phyloP scores from a whole-genome alignment of 2,329 filamentous ascomycete genomes.

The Huntiella savannae region DNA sequence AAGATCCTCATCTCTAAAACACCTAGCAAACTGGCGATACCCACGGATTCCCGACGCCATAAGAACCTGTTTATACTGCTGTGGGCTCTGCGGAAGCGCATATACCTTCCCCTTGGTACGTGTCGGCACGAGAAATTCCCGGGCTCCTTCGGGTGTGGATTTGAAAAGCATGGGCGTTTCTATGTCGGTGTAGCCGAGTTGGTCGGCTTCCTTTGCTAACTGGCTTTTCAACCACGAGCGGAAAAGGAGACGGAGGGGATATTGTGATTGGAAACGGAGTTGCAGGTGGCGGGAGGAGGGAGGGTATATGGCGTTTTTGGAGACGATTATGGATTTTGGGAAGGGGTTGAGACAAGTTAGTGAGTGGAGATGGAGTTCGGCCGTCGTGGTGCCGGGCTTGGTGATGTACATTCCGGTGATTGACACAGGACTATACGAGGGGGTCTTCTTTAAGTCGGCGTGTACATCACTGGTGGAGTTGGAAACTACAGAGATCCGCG shows the following conservation, averaged over 20 bases:
- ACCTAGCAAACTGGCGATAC: constrained; percentile 87
- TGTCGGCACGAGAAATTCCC: constrained; percentile 87
- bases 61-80: constrained; percentile 95
- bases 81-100: constrained; percentile 84
- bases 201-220: constrained; percentile 33
- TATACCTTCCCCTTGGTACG: constrained; percentile 60
- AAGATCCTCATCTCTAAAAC: constrained; percentile 88
- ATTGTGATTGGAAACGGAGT: constrained; percentile 50
- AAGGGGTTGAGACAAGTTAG: constrained; percentile 56
- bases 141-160: constrained; percentile 84
- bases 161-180: constrained; percentile 95
- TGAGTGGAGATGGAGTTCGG: constrained; percentile 20
- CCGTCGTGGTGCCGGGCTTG: constrained; percentile 14
- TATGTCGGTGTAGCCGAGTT: constrained; percentile 51
- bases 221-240: constrained; percentile 40
- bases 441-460: constrained; percentile 25
- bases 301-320: constrained; percentile 53
- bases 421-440: constrained; percentile 33
- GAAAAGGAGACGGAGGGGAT: constrained; percentile 51
- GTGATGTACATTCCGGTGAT: constrained; percentile 22
- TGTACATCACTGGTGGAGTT: constrained; percentile 21
- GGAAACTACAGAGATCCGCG: constrained; percentile 20
- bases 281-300: constrained; percentile 66
- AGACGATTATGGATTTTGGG: constrained; percentile 57
- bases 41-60: constrained; percentile 72